Evolutionary conservation across 140 eudicot genomes (phyloP).

Genomic region (Bidens hawaiensis): DNA sequence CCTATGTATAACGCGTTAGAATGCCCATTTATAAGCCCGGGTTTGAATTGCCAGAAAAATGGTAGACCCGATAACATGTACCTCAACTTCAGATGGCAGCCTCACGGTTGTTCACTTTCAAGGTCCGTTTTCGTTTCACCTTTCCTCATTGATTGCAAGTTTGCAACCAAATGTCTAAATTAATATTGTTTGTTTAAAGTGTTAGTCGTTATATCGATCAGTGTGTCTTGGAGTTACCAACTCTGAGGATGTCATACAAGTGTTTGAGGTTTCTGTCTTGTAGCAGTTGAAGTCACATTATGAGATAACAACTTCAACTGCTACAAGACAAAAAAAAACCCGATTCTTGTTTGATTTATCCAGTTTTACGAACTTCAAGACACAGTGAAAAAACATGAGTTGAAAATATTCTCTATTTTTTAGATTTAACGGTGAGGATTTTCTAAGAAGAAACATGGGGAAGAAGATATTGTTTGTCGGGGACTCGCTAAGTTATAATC

Average conservation of each 20-base stretch:
- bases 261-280: background rate
- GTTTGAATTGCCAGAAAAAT: conserved; percentile 43
- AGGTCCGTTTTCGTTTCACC: conserved; percentile 20
- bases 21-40: conserved; percentile 49
- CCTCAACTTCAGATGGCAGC: conserved; percentile 58
- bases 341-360: background rate
- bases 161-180: background rate
- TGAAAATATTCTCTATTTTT: background rate
- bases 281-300: too few relatives aligned
- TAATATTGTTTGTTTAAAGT: too few relatives aligned
- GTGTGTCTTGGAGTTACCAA: background rate
- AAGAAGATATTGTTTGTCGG: conserved; percentile 54
- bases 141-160: background rate
- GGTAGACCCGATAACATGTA: conserved; percentile 44
- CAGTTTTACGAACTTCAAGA: background rate
- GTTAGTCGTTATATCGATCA: background rate
- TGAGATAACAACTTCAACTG: background rate
- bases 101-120: conserved; percentile 38
- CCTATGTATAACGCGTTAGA: conserved; percentile 36
- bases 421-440: conserved; percentile 45
- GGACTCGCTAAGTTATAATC: conserved; percentile 52
- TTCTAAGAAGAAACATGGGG: conserved; percentile 35
- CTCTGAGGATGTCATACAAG: background rate
- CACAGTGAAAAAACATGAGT: too few relatives aligned
- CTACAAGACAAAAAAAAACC: background rate